Evolutionary conservation across 148 eudicot genomes (phyloP).

Genomic region (Beta vulgaris): DNA sequence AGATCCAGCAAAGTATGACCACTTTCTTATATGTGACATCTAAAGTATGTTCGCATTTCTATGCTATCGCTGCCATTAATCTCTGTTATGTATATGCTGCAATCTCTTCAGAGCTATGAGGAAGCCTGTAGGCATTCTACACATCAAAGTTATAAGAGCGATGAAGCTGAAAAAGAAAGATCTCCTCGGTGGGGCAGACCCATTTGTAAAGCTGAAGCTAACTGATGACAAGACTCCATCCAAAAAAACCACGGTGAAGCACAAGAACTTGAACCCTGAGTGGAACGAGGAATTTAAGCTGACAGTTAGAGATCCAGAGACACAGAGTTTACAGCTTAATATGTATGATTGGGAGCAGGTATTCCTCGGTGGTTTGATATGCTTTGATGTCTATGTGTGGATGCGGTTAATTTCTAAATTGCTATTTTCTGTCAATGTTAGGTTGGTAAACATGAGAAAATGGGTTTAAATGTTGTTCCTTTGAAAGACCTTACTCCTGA

Average conservation of each 20-base stretch:
- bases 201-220: conserved; percentile 79
- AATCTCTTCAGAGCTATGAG: conserved; percentile 60
- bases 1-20: conserved; percentile 71
- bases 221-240: conserved; percentile 80
- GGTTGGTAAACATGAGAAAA: conserved; percentile 84
- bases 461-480: conserved; percentile 75
- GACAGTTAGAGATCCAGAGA: conserved; percentile 70
- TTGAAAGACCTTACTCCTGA: conserved; percentile 73
- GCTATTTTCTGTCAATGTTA: conserved; percentile 15
- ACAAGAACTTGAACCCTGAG: conserved; percentile 85
- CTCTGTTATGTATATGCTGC: conserved; percentile 2
- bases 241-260: conserved; percentile 82
- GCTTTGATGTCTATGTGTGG: not conserved
- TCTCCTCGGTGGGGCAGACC: conserved; percentile 79
- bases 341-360: conserved; percentile 97
- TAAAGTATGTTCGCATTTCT: not conserved
- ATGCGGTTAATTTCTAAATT: conserved; percentile 8
- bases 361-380: not conserved
- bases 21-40: not conserved
- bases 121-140: conserved; percentile 82
- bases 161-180: conserved; percentile 80
- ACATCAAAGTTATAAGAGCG: conserved; percentile 74
- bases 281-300: conserved; percentile 86
- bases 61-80: not conserved
- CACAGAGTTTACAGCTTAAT: conserved; percentile 54